Conservation (phyloP, 345 rosid species). For the Linum usitatissimum region DNA sequence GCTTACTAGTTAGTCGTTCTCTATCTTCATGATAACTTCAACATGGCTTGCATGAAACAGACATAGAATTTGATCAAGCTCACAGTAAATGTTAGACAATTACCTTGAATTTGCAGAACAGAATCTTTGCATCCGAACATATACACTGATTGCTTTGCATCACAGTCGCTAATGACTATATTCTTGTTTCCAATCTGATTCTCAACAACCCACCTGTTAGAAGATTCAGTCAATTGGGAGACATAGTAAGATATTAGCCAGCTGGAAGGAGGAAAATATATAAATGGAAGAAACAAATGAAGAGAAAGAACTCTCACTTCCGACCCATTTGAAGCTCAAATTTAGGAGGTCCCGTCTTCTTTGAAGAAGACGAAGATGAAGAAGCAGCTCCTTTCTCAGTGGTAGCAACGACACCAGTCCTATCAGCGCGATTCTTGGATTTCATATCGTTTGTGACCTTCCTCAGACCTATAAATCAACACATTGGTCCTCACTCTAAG, state of each 20-base stretch:
- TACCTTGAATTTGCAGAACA: constrained; percentile 86
- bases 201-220: constrained; percentile 86
- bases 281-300: constrained; percentile 2
- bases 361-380: constrained; percentile 44
- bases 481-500: background rate
- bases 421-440: constrained; percentile 66
- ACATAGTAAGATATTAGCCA: constrained; percentile 8
- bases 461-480: constrained; percentile 49
- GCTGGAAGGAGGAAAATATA: constrained; percentile 1
- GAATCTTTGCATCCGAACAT: constrained; percentile 96
- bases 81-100: background rate
- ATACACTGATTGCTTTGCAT: constrained; percentile 84
- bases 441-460: constrained; percentile 92
- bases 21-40: background rate
- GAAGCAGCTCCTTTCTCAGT: constrained; percentile 40
- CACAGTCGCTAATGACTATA: constrained; percentile 82
- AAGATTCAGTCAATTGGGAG: constrained; percentile 10
- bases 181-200: constrained; percentile 83
- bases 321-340: constrained; percentile 98
- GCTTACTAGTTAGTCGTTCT: background rate
- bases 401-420: constrained; percentile 60
- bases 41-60: no score
- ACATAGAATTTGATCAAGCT: no score
- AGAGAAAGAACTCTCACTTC: constrained; percentile 43
- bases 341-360: constrained; percentile 67